Conservation (phyloP, 352 stramenopile genomes). For the Globisporangium camurandrum region DNA sequence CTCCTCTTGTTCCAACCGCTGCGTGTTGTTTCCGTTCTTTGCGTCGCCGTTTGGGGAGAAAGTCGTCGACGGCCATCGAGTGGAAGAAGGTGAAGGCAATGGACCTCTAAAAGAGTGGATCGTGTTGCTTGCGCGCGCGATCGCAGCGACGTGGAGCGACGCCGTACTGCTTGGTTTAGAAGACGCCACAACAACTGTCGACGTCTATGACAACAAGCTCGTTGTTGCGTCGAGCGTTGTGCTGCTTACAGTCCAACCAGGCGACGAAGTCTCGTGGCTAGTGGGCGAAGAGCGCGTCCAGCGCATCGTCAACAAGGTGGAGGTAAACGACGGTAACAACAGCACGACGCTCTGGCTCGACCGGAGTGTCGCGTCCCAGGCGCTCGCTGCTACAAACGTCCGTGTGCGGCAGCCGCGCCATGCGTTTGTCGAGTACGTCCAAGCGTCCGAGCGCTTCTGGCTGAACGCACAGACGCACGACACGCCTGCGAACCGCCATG, state of each 20-base stretch:
- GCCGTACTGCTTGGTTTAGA: constrained; percentile 13
- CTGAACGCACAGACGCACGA: constrained; percentile 40
- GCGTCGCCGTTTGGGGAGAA: constrained; percentile 67
- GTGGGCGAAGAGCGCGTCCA: constrained; percentile 20
- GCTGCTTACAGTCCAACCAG: no score
- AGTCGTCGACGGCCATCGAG: constrained; percentile 34
- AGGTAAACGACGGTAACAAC: no score
- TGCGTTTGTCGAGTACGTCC: constrained; percentile 45
- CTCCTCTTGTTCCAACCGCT: constrained; percentile 10
- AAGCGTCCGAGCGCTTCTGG: constrained; percentile 54
- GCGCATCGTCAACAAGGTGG: constrained; percentile 42
- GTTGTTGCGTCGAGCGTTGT: constrained; percentile 18
- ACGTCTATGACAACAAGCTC: constrained; percentile 43
- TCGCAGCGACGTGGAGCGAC: constrained; percentile 39
- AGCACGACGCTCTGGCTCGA: constrained; percentile 39
- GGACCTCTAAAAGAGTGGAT: constrained; percentile 76
- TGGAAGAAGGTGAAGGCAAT: constrained; percentile 75
- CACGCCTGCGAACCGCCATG: constrained; percentile 21
- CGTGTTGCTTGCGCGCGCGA: constrained; percentile 24
- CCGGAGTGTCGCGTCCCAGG: constrained; percentile 22
- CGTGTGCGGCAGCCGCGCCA: constrained; percentile 27
- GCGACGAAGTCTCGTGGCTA: constrained; percentile 32
- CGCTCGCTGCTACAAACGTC: constrained; percentile 33
- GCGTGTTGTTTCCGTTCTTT: constrained; percentile 56
- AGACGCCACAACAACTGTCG: constrained; percentile 17